Conservation (phyloP, 106 monocot species). For the Posidonia australis region DNA sequence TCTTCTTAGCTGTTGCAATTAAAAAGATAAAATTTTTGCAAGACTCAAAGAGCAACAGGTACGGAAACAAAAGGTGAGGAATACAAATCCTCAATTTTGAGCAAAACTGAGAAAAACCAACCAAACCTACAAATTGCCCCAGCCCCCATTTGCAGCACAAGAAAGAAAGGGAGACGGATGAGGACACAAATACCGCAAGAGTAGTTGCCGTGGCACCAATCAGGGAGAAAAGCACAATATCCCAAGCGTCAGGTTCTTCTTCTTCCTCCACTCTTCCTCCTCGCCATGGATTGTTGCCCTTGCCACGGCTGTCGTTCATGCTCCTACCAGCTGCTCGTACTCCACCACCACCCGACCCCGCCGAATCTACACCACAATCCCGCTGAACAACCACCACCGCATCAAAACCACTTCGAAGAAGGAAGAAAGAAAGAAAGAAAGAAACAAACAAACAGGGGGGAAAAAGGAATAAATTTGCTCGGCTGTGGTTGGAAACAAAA, state of each 20-base stretch:
- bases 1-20: no score
- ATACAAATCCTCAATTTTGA: neutral
- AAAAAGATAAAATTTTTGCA: no score
- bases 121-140: neutral
- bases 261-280: neutral
- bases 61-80: neutral
- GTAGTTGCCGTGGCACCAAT: constrained; percentile 30
- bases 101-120: neutral
- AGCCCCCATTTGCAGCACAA: neutral
- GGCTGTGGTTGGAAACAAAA: no score
- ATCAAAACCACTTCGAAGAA: no score
- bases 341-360: neutral
- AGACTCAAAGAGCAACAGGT: no score
- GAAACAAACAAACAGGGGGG: no score
- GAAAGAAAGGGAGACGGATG: neutral
- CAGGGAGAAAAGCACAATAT: constrained; percentile 15
- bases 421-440: no score
- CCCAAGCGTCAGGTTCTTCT: constrained; percentile 7
- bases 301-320: neutral
- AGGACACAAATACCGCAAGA: constrained; percentile 8
- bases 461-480: no score
- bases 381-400: neutral
- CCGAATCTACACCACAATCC: neutral
- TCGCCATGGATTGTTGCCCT: constrained; percentile 1
- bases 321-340: no score